Evolutionary conservation across 164 flowering plant species (phyloP).

Genomic region (Aristolochia fimbriata): DNA sequence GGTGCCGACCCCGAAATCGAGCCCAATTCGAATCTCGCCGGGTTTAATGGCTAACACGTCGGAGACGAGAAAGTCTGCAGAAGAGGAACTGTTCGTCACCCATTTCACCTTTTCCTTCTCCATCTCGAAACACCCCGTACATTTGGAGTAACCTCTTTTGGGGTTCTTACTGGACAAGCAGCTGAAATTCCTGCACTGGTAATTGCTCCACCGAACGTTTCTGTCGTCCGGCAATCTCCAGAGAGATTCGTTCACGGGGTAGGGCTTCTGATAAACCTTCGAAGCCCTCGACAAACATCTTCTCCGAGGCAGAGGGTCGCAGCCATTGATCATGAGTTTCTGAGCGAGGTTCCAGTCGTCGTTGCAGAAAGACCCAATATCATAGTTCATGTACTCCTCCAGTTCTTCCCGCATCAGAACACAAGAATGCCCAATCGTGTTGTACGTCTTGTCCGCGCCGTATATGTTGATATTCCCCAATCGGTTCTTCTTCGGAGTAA

Average conservation of each 20-base stretch:
- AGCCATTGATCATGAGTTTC: slow-evolving; percentile 78
- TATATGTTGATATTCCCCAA: slow-evolving; percentile 53
- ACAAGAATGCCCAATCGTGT: slow-evolving; percentile 82
- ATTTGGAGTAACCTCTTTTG: slow-evolving; percentile 55
- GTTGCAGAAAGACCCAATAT: slow-evolving; percentile 79
- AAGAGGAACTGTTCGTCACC: slow-evolving; percentile 47
- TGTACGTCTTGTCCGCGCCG: slow-evolving; percentile 43
- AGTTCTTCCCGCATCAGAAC: slow-evolving; percentile 63
- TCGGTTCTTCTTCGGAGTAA: slow-evolving; percentile 66
- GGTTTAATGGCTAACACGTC: slow-evolving; percentile 69
- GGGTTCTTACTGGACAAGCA: slow-evolving; percentile 66
- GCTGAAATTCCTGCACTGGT: slow-evolving; percentile 60
- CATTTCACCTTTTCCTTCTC: slow-evolving; percentile 77
- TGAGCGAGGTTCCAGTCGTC: slow-evolving; percentile 87
- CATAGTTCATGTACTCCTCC: slow-evolving; percentile 88
- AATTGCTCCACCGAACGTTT: slow-evolving; percentile 75
- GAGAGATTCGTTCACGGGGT: slow-evolving; percentile 64
- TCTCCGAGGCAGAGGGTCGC: slow-evolving; percentile 85
- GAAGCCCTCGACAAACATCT: slow-evolving; percentile 81
- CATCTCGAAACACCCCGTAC: slow-evolving; percentile 85
- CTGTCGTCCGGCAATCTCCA: slow-evolving; percentile 72
- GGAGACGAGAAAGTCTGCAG: slow-evolving; percentile 41
- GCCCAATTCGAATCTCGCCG: slow-evolving; percentile 71
- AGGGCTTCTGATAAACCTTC: slow-evolving; percentile 64
- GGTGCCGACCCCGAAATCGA: slow-evolving; percentile 70